Conservation (phyloP, 768 basidiomycete genomes). For the Gautieria morchelliformis region DNA sequence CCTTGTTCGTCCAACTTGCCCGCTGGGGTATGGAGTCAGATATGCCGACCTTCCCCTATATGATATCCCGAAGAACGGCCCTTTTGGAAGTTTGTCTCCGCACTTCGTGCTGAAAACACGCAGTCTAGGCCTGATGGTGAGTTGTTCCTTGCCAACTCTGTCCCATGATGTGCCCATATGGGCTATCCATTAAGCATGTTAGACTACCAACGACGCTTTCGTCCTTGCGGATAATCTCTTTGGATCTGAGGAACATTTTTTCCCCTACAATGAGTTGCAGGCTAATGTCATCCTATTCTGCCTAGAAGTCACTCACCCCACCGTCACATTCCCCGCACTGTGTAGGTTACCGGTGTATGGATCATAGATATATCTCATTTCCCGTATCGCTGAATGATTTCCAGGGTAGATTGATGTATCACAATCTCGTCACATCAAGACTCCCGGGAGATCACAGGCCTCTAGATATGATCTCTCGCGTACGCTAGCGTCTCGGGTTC, state of each 20-base stretch:
- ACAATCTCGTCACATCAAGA: neutral
- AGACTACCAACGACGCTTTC: neutral
- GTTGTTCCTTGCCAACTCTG: neutral
- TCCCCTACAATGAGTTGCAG: neutral
- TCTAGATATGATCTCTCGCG: neutral
- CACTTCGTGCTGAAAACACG: neutral
- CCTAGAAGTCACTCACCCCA: neutral
- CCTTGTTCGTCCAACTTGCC: too few species aligned
- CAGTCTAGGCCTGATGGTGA: neutral
- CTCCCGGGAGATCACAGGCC: neutral
- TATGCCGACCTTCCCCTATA: too few species aligned
- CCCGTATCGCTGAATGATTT: too few species aligned
- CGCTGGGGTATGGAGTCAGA: too few species aligned
- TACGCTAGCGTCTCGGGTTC: too few species aligned
- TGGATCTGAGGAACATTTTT: neutral
- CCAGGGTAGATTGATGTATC: neutral
- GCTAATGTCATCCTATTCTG: neutral
- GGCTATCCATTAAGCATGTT: neutral
- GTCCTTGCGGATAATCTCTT: constrained; percentile 4
- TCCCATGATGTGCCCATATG: neutral
- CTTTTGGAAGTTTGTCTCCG: neutral
- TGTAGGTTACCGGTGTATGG: too few species aligned
- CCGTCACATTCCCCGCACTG: neutral
- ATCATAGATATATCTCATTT: too few species aligned
- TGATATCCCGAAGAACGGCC: neutral